Evolutionary conservation across 208 protist species (phyloP).

Genomic region (Acanthamoeba lenticulata): DNA sequence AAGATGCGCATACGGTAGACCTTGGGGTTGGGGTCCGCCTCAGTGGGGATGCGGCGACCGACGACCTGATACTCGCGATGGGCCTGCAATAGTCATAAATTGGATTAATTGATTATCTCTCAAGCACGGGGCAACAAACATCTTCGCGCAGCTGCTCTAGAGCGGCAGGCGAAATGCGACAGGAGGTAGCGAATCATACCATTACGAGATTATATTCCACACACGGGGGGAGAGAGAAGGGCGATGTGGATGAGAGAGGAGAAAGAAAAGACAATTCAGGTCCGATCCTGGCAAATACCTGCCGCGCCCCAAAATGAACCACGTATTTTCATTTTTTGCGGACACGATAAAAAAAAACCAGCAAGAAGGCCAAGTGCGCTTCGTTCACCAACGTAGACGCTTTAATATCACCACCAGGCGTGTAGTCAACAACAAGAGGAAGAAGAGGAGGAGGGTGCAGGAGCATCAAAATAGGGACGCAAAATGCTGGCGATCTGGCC

Average conservation of each 20-base stretch:
- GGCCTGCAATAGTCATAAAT: neutral
- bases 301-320: neutral
- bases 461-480: slow-evolving; percentile 6
- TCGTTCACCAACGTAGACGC: no score
- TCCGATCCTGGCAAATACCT: neutral
- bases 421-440: neutral
- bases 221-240: neutral
- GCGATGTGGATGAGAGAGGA: slow-evolving; percentile 23
- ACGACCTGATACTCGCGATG: slow-evolving; percentile 94
- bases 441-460: neutral
- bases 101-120: no score
- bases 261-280: neutral
- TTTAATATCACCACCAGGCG: no score
- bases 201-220: neutral
- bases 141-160: no score
- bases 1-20: slow-evolving; percentile 99
- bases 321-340: neutral
- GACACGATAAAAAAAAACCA: neutral
- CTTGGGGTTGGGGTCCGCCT: slow-evolving; percentile 92
- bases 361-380: no score
- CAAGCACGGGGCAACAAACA: no score
- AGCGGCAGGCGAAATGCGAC: neutral
- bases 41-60: slow-evolving; percentile 94
- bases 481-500: slow-evolving; percentile 70
- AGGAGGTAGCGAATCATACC: neutral